Base-by-base conservation (phyloP, 768 basidiomycete species). In the Grammothele lineata region DNA sequence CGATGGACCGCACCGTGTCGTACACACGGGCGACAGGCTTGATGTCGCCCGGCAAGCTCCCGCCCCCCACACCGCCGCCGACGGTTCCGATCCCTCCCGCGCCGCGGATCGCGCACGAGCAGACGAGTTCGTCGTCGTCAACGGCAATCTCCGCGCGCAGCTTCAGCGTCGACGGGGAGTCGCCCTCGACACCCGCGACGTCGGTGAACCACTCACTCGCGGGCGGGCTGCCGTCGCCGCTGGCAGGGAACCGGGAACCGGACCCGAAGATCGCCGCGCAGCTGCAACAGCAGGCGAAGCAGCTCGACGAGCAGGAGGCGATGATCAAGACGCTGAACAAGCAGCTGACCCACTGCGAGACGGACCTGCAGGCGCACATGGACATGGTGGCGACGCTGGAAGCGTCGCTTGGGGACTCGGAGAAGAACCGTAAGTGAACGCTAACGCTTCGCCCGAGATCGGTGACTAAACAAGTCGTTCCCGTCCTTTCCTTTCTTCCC, bases 251-350 rank as follows among this genome's bases (percentile, higher is more conserved):
- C 18, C 30, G 69, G 15, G 59, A 63, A 11, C 48, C 71, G 15
- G 89, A 91, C 57, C 47, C 70, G 36, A 90, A 89, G 64, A 48
- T 77, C 5, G 55, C 67, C 2, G 69, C 66, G 35, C 80, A 78
- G 58, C 57, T 92, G 7, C 87, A 89, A 58, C 80, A 87, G 51
- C 87, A 88, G 64, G 65, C 77, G 17, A 87, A 85, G 58, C 81
- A 78, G 37, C 69, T 92, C 30, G 87, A 81, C 11, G 92, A 94
- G 70, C 87, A 91, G 61, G 87, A 91, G 56, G 79, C 75, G 41
- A 93, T 92, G 86, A 90, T 95, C 70, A 88, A 90, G 67, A 92
- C 88, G 19, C 77, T 96, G 52, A 93, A 92, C 67, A 93, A 95
- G 65, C 92, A 93, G 65, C 64, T 96, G 39, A 83, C 81, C n/a